These are phyloP conservation scores for Gracilaria caudata DNA, from an alignment of 23 red algal species.

Conservation along the genomic window DNA sequence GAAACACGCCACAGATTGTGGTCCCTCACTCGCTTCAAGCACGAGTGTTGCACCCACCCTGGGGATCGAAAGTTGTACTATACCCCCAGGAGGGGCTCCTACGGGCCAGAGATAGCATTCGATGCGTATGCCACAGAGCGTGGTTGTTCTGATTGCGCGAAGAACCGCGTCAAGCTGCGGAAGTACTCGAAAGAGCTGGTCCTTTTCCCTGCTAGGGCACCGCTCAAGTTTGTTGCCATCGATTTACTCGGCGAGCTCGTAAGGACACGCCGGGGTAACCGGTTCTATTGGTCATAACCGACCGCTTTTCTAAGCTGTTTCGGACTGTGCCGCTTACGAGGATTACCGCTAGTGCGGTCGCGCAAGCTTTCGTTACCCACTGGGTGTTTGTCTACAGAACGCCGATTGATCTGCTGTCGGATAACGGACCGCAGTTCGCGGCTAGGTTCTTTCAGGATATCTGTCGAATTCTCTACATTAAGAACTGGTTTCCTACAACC, in stretches of 20 bases:
- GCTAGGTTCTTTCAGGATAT: neutral
- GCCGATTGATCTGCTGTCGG: neutral
- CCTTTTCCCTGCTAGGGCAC: no score
- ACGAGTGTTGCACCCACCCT: neutral
- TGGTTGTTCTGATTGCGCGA: neutral
- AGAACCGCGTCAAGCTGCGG: conserved; percentile 20
- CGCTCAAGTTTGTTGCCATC: no score
- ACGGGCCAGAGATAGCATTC: conserved; percentile 22
- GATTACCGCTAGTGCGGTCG: neutral
- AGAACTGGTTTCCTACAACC: no score
- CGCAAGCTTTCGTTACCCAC: neutral
- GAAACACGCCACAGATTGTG: neutral
- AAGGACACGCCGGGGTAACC: no score
- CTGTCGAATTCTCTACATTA: no score
- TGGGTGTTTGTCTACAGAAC: neutral
- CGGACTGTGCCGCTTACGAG: neutral
- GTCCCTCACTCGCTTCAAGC: conserved; percentile 4
- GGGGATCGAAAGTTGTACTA: neutral
- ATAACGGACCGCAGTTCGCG: neutral
- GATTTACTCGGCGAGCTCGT: no score
- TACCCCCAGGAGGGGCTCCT: neutral
- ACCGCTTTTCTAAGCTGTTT: neutral
- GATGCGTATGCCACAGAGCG: neutral
- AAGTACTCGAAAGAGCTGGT: no score
- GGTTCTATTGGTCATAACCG: neutral